phyloP scores from a whole-genome alignment of 1,284 basidiomycete species.

The Apiotrichum sp. region DNA sequence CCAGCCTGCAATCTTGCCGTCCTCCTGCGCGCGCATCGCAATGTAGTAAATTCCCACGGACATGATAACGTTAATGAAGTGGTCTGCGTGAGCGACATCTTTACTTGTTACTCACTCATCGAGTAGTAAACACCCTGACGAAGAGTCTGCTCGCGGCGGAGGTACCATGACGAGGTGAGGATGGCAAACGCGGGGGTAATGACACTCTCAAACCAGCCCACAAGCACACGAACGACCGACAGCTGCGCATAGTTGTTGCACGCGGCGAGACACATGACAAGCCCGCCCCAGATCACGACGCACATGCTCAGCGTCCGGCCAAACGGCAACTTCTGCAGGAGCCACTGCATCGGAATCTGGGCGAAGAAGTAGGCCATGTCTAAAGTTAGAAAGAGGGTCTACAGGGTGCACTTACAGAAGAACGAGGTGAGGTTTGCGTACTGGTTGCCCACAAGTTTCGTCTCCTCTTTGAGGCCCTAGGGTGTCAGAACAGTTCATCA shows the following conservation, averaged over 20 bases:
- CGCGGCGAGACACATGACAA: constrained; percentile 23
- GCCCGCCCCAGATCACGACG: constrained; percentile 21
- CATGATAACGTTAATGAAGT: constrained; percentile 12
- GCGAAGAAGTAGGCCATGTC: constrained; percentile 19
- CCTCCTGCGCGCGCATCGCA: constrained; percentile 18
- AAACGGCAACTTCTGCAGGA: constrained; percentile 26
- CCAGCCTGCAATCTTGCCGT: constrained; percentile 23
- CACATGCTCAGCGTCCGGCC: constrained; percentile 18
- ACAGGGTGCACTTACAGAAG: constrained; percentile 18
- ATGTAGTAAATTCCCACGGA: constrained; percentile 23
- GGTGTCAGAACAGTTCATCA: no score
- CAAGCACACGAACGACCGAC: constrained; percentile 21
- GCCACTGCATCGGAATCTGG: constrained; percentile 23
- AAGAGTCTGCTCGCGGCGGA: constrained; percentile 22
- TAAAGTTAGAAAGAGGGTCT: background rate
- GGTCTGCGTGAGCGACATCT: constrained; percentile 1
- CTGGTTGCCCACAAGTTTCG: constrained; percentile 14
- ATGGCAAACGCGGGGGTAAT: constrained; percentile 18
- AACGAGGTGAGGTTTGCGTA: constrained; percentile 19
- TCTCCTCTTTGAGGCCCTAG: constrained; percentile 16
- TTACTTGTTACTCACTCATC: constrained; percentile 18
- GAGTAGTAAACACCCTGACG: constrained; percentile 24
- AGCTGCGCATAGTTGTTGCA: constrained; percentile 28
- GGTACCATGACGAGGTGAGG: constrained; percentile 29
- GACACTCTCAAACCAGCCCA: constrained; percentile 29